phyloP scores from a whole-genome alignment of 805 yeast genomes.

The Nakazawaea ernobii region DNA sequence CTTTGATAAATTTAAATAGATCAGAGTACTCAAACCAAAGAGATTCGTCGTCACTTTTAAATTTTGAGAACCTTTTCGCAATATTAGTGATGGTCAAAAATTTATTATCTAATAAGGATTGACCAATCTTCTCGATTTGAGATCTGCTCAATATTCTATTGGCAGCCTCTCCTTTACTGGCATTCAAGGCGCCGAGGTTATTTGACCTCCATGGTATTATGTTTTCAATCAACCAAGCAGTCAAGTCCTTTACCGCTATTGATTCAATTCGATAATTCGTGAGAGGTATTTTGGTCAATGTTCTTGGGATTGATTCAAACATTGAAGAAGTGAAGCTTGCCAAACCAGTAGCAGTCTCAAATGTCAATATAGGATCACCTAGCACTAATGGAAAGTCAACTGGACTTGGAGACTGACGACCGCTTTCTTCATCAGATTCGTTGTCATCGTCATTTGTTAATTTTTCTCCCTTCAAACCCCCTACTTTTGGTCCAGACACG shows the following conservation, averaged over 20 bases:
- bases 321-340: background rate
- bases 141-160: slow-evolving; percentile 1
- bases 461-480: background rate
- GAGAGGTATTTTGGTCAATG: slow-evolving; percentile 1
- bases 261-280: background rate
- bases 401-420: background rate
- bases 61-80: slow-evolving; percentile 4
- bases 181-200: slow-evolving; percentile 4
- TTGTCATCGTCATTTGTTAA: background rate
- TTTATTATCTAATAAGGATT: slow-evolving; percentile 1
- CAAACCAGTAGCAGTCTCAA: background rate
- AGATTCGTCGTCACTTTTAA: slow-evolving; percentile 4
- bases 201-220: background rate
- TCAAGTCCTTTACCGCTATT: background rate
- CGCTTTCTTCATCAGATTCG: background rate
- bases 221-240: slow-evolving; percentile 1
- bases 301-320: background rate
- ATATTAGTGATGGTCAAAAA: background rate
- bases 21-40: slow-evolving; percentile 9
- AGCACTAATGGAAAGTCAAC: slow-evolving; percentile 4
- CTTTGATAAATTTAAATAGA: background rate
- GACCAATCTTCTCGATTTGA: slow-evolving; percentile 9
- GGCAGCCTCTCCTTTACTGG: background rate
- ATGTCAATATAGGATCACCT: slow-evolving; percentile 1
- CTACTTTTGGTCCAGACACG: background rate